These are phyloP conservation scores for Aphanomyces euteiches DNA, from an alignment of 352 stramenopile species.

Conservation along the genomic window DNA sequence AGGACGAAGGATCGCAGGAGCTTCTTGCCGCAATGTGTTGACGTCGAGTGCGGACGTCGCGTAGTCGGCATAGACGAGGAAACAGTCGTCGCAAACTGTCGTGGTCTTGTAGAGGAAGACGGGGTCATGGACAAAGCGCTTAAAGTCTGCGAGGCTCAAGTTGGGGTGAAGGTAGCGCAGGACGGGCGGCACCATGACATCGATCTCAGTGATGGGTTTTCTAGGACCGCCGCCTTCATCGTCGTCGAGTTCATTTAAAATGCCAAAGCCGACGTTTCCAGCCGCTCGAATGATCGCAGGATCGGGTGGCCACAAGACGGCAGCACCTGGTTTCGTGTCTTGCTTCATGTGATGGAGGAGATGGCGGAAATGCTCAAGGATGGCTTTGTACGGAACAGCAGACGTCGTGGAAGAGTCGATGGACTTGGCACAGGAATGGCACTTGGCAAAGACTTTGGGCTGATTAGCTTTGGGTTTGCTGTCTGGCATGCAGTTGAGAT, in stretches of 20 bases:
- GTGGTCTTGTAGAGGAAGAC: constrained; percentile 94
- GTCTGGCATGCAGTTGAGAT: constrained; percentile 34
- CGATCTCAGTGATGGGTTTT: constrained; percentile 39
- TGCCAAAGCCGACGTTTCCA: constrained; percentile 91
- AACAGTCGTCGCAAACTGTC: constrained; percentile 90
- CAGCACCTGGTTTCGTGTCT: constrained; percentile 14
- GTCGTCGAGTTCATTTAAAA: constrained; percentile 46
- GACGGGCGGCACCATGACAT: constrained; percentile 89
- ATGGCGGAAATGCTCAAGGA: constrained; percentile 92
- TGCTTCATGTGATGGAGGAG: constrained; percentile 43
- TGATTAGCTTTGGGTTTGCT: constrained; percentile 23
- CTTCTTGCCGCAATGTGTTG: constrained; percentile 60
- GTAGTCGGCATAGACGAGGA: constrained; percentile 91
- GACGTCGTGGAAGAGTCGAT: constrained; percentile 73
- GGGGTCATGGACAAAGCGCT: constrained; percentile 85
- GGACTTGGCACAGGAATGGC: constrained; percentile 78
- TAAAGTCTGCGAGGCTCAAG: constrained; percentile 79
- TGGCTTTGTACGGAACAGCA: constrained; percentile 89
- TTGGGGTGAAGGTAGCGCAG: constrained; percentile 88
- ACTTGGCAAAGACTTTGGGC: constrained; percentile 44
- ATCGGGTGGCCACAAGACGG: constrained; percentile 88
- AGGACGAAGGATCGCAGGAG: constrained; percentile 61
- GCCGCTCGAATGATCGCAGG: constrained; percentile 82
- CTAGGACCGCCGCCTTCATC: neutral
- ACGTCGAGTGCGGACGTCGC: constrained; percentile 63